A percentile compares a stretch with the other conserved stretches of the same genome.
Evolutionary conservation across 257 asterid genomes (phyloP).

Genomic region (Pogostemon cablin): DNA sequence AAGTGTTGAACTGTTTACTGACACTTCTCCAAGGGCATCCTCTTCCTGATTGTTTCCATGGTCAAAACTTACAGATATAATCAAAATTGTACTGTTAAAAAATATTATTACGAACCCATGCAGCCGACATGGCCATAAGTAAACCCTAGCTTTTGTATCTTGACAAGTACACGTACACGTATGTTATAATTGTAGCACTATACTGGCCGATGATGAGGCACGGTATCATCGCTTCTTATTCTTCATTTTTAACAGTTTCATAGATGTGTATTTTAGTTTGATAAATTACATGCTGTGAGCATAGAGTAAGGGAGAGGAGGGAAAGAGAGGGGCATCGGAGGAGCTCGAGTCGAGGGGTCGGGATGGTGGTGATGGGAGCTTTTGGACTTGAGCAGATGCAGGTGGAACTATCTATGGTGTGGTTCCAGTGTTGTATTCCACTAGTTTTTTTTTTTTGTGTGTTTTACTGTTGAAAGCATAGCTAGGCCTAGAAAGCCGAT

Average conservation of each 20-base stretch:
- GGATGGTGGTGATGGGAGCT: too few relatives aligned
- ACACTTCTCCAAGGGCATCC: not conserved
- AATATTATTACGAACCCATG: not conserved
- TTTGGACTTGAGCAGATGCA: not conserved
- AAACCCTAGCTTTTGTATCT: not conserved
- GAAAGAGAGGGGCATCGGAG: too few relatives aligned
- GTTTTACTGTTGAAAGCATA: not conserved
- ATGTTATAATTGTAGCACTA: constrained; percentile 21
- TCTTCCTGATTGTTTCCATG: not conserved
- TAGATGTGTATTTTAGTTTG: constrained; percentile 7
- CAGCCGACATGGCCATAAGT: not conserved
- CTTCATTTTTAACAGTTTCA: not conserved
- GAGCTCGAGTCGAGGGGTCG: too few relatives aligned
- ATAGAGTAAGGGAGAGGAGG: not conserved
- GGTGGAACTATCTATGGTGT: not conserved
- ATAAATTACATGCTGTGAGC: not conserved
- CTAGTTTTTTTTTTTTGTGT: not conserved
- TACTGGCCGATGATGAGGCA: constrained; percentile 25
- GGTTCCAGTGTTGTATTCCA: constrained; percentile 12
- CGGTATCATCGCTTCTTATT: constrained; percentile 13
- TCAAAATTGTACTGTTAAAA: not conserved
- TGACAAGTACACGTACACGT: constrained; percentile 1
- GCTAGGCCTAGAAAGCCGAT: constrained; percentile 1
- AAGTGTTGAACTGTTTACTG: too few relatives aligned
- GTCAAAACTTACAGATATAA: not conserved